Conservation (phyloP, 768 basidiomycete species). For the Rhodotorula kratochvilovae region DNA sequence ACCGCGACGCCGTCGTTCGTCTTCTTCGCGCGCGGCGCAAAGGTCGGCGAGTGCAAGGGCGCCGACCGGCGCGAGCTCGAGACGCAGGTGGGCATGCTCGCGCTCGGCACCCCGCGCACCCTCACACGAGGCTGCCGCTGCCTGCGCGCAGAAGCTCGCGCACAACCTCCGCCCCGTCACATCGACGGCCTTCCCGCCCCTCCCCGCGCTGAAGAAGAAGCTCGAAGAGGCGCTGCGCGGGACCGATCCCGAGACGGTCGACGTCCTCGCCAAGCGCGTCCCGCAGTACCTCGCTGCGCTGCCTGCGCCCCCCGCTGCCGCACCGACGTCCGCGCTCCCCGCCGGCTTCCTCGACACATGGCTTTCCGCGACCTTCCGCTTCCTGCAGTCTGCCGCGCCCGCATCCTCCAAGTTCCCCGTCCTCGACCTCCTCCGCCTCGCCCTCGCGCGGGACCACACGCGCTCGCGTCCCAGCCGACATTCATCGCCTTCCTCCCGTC, state of each 20-base stretch:
- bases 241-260: constrained; percentile 48
- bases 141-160: constrained; percentile 48
- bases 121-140: constrained; percentile 61
- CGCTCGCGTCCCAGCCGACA: constrained; percentile 5
- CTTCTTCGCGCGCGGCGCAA: constrained; percentile 73
- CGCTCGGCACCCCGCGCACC: constrained; percentile 76
- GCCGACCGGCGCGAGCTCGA: constrained; percentile 64
- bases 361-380: constrained; percentile 46
- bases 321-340: neutral
- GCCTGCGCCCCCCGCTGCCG: constrained; percentile 2
- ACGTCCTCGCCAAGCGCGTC: constrained; percentile 54
- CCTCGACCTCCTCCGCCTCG: constrained; percentile 75
- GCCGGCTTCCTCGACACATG: constrained; percentile 25
- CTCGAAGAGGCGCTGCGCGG: constrained; percentile 56
- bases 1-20: constrained; percentile 80
- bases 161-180: constrained; percentile 70
- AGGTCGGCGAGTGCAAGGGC: constrained; percentile 69
- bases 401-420: constrained; percentile 65
- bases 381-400: neutral
- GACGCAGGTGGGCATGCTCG: constrained; percentile 67
- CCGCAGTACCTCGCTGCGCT: constrained; percentile 60
- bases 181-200: constrained; percentile 64
- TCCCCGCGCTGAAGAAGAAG: constrained; percentile 63
- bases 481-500: constrained; percentile 7
- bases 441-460: constrained; percentile 54